Base-by-base conservation (phyloP, 1,139 yeast species). In the Lodderomyces parapsilosis region DNA sequence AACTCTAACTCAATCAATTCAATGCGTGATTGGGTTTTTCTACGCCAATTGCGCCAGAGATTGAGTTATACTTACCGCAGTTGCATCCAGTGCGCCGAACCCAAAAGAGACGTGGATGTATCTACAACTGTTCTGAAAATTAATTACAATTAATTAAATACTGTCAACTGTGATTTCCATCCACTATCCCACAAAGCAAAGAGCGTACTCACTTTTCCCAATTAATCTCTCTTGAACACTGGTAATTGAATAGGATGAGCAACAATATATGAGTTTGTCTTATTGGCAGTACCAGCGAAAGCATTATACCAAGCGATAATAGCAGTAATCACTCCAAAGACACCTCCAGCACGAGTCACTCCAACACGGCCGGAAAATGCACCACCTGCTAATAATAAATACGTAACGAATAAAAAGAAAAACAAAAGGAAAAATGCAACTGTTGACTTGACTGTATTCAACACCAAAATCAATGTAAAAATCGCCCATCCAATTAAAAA, bases 301-400 rank as follows among this genome's bases (percentile, higher is more conserved):
- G 66, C 75, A 52, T 76, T 76, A 59, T 74, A 83, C 69, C 83
- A 82, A 4, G 87, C 93, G 39, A 76, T 57, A 34, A 79, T 64
- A 6, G 86, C 78, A 14, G 86, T 74, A 37, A 83, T 57, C 28
- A 83, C 65, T 23, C 89, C 87, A 53, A 81, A 63, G 38, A 80
- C 81, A 34, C 91, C 93, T 47, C 88, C 91, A n/a, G 88, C 89
- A 55, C 76, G 78, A 37, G 69, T 66, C 6, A 74, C 66, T 14
- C 66, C 66, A 6, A 65, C 71, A 14, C 66, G 66, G 2, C 71
- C 74, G n/a, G 73, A 62, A 52, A 83, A 77, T 41, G 71, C 72
- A 17, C 81, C 88, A 43, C 76, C 76, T 13, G 81, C 73, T 54
- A 85, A 71, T 43, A 82, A 60, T 31, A 82, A 53, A 52, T 81